Evolutionary conservation across 192 early-diverging fungal genomes (phyloP), one percentile per base, ranked within the genome.

Genomic region (Coemansia sp.): DNA sequence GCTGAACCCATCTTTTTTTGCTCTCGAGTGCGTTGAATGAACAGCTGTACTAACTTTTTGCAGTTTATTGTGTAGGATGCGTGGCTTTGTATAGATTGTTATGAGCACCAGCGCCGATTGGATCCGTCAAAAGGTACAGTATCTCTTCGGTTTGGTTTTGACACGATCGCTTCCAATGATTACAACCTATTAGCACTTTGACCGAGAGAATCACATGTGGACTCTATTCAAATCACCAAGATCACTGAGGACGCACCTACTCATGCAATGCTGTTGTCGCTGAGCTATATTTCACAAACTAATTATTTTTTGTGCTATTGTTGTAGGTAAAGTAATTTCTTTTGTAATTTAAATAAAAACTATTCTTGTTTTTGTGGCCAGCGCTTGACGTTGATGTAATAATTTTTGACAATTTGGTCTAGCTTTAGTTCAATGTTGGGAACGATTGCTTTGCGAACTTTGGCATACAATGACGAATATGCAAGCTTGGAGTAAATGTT

Each of bases 1-100:
- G 34, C 75, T 78, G 75, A 78, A 71, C 64, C 64, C 65, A 19
- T 5, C 31, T 5, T 36, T 50, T 37, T 17, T 26, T 48, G 40
- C 11, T 2, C 5, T 44, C n/a, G 40, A n/a, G 11, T 2, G 31
- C 8, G 31, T 8, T 34, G 31, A 34, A 8, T 34, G 31, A 34
- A 7, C 31, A 34, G 8, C 31, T 34, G 31, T 34, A 34, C 31
- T 34, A 9, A 34, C 31, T 34, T 7, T 7, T 34, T 34, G 31
- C 31, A 8, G 6, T 34, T 34, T 9, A 34, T 34, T 34, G 8
- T 34, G 31, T 34, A 34, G 31, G 6, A 8, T 34, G 31, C 31
- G 31, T 34, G 31, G 31, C 31, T 8, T 34, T 34, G 31, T 7
- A 7, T 34, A 34, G 7, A 34, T 8, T 9, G 31, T 8, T 34